A percentile compares a stretch with the other conserved stretches of the same genome.
phyloP scores from a whole-genome alignment of 1,284 basidiomycete species.

The Leccinum colubrinum region DNA sequence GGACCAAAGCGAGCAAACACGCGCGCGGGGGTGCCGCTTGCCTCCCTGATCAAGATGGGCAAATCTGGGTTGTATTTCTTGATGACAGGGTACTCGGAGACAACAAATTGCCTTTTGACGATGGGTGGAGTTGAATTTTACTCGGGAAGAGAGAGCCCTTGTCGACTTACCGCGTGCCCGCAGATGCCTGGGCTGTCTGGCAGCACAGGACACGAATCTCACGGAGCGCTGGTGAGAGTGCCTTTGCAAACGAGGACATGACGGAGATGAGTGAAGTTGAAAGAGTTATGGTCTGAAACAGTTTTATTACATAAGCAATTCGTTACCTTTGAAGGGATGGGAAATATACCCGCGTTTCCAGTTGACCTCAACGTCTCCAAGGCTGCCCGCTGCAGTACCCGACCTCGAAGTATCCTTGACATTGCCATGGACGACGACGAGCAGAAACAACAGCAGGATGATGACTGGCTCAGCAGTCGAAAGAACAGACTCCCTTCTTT shows the following conservation, averaged over 20 bases:
- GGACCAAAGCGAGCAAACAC: constrained; percentile 90
- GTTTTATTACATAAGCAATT: neutral
- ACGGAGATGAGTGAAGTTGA: constrained; percentile 27
- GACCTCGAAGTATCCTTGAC: constrained; percentile 4
- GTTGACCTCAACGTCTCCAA: constrained; percentile 13
- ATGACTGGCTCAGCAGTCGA: constrained; percentile 66
- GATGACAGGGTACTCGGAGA: constrained; percentile 75
- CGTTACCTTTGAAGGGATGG: constrained; percentile 1
- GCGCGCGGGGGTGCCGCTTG: constrained; percentile 83
- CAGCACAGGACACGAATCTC: constrained; percentile 88
- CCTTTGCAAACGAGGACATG: constrained; percentile 67
- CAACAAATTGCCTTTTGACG: constrained; percentile 73
- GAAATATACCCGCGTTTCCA: constrained; percentile 6
- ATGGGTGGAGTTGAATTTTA: constrained; percentile 5
- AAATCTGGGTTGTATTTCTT: constrained; percentile 91
- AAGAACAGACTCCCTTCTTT: constrained; percentile 76
- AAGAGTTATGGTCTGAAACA: neutral
- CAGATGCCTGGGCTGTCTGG: constrained; percentile 76
- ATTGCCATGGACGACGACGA: constrained; percentile 56
- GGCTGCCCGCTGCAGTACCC: constrained; percentile 17
- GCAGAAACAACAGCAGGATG: constrained; percentile 58
- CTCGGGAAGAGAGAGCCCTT: constrained; percentile 8
- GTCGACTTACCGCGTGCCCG: constrained; percentile 72
- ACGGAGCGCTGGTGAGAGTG: constrained; percentile 78
- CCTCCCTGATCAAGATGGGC: constrained; percentile 88